A percentile compares a stretch with the other conserved stretches of the same genome.
These are phyloP conservation scores for Phyllosticta capitalensis DNA, from an alignment of 2,329 filamentous ascomycete genomes.

Conservation along the genomic window DNA sequence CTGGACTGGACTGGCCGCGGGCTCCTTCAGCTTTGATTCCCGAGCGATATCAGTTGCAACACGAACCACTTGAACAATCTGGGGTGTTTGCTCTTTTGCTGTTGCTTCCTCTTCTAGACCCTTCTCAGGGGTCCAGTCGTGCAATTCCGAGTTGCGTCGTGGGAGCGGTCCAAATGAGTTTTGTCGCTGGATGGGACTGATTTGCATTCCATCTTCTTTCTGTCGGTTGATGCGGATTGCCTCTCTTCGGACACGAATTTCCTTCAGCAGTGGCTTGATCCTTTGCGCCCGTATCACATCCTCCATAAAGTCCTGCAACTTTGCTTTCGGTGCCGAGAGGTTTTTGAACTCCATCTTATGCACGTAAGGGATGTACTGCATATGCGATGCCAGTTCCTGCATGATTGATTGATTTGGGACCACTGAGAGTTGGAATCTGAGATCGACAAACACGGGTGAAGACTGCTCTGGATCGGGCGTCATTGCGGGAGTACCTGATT, in stretches of 20 bases:
- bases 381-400: constrained; percentile 11
- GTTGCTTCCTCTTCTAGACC: not conserved
- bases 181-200: not conserved
- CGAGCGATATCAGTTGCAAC: not conserved
- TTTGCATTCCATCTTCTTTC: not conserved
- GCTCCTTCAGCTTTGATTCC: not conserved
- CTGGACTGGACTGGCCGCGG: not conserved
- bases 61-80: not conserved
- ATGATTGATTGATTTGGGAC: constrained; percentile 4
- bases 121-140: not conserved
- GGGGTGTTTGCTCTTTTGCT: not conserved
- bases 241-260: not conserved
- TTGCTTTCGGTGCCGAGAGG: constrained; percentile 11
- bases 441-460: constrained; percentile 8
- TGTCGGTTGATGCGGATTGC: not conserved
- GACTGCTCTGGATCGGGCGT: not conserved
- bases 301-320: constrained; percentile 11
- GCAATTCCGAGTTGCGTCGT: not conserved
- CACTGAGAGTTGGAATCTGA: constrained; percentile 12
- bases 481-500: not conserved
- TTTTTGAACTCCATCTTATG: constrained; percentile 10
- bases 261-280: not conserved
- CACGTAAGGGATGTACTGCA: constrained; percentile 14
- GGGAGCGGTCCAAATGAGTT: not conserved
- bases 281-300: not conserved